Conservation (phyloP, 1,284 basidiomycete genomes). For the Neonothopanus nambi region DNA sequence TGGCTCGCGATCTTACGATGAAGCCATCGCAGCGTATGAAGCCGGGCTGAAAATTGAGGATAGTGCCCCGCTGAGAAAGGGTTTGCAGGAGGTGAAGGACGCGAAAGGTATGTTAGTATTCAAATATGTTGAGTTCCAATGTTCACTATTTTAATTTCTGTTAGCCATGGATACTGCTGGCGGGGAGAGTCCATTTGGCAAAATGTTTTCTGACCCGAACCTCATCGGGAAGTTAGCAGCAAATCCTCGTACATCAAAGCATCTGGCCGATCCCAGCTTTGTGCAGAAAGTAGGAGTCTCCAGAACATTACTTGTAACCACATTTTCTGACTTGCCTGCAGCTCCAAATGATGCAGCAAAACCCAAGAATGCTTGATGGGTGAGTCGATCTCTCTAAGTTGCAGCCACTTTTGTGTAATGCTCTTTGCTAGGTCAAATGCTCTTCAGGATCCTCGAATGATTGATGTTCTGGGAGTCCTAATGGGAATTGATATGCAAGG, state of each 20-base stretch:
- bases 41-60: conserved; percentile 81
- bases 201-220: conserved; percentile 86
- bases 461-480: conserved; percentile 88
- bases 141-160: conserved; percentile 18
- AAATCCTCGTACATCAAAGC: conserved; percentile 84
- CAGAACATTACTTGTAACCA: not conserved
- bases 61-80: conserved; percentile 82
- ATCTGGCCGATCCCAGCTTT: conserved; percentile 84
- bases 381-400: conserved; percentile 26
- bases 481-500: conserved; percentile 95
- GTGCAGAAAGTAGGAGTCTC: conserved; percentile 54
- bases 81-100: conserved; percentile 83
- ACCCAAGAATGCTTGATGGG: conserved; percentile 61
- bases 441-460: conserved; percentile 88
- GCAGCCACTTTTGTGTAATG: not conserved
- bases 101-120: conserved; percentile 61
- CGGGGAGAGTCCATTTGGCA: conserved; percentile 64
- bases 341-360: conserved; percentile 55
- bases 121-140: conserved; percentile 3
- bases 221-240: conserved; percentile 80
- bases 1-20: conserved; percentile 76
- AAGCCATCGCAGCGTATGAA: conserved; percentile 84
- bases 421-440: conserved; percentile 34
- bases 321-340: not conserved
- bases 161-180: conserved; percentile 43